Base-by-base conservation (phyloP, 163 green algal species). In the Scenedesmus sp. region DNA sequence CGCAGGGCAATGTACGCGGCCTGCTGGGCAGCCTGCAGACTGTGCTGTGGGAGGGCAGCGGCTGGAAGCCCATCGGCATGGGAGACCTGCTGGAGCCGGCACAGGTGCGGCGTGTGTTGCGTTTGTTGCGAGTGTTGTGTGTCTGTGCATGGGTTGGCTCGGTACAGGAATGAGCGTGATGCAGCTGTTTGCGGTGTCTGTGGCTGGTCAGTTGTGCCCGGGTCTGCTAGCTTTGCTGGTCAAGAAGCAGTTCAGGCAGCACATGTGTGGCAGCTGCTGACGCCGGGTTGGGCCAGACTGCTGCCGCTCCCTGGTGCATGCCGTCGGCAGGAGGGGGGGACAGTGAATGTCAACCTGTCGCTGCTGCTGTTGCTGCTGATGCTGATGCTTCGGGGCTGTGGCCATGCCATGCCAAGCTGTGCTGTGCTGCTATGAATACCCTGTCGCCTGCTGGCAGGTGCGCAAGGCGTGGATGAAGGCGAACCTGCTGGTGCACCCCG, bases 401-500 rank as follows among this genome's bases (percentile, higher is more conserved):
- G 46, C n/a, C n/a, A 53, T 16, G 46, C 46, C 46, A 16, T 53
- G 46, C 10, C 46, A 53, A 16, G 46, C 46, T 53, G 46, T 53
- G 46, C 6, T 53, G 7, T 53, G 46, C 46, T 53, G 46, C 46
- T n/a, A n/a, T n/a, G n/a, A n/a, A n/a, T 3, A 37, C 3, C 2
- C 26, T 40, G 30, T 37, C 30, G 5, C 4, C 73, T 51, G 37
- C 73, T 51, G 37, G 16, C 87, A 95, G 90, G 95, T 98, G 53
- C 98, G 98, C 94, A 96, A 96, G 85, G 92, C 83, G 30, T 99
- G 97, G 91, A 97, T 97, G 92, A 97, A 96, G 90, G 97, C 97
- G 86, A 98, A 99, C 87, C 94, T 99, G 79, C 90, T 99, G 73
- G 96, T 99, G 78, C 97, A 99, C 93, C 97, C 97, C 13, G 97